Evolutionary conservation across 2,329 filamentous ascomycete genomes (phyloP).

Genomic region (Pyrenophora graminea): DNA sequence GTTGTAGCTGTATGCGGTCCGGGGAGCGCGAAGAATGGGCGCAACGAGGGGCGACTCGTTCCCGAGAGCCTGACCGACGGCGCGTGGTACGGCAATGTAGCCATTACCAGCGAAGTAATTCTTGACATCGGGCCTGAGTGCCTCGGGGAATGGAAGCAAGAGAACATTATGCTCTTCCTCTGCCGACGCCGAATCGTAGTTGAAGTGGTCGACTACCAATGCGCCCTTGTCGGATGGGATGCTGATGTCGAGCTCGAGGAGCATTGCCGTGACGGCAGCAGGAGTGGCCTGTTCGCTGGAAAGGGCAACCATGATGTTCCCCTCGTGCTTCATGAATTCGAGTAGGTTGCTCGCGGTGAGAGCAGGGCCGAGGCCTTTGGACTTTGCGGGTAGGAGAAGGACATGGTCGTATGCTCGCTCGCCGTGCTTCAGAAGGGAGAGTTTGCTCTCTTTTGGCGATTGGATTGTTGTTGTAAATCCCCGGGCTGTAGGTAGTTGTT

Average conservation of each 20-base stretch:
- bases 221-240: slow-evolving; percentile 85
- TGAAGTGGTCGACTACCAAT: slow-evolving; percentile 92
- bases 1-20: slow-evolving; percentile 91
- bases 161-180: slow-evolving; percentile 87
- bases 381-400: slow-evolving; percentile 82
- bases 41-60: slow-evolving; percentile 73
- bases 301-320: slow-evolving; percentile 87
- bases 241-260: slow-evolving; percentile 85
- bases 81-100: slow-evolving; percentile 78
- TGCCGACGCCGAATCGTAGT: slow-evolving; percentile 78
- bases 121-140: slow-evolving; percentile 70
- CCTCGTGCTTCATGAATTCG: slow-evolving; percentile 87
- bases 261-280: slow-evolving; percentile 73
- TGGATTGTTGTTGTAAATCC: slow-evolving; percentile 82
- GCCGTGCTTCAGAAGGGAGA: slow-evolving; percentile 82
- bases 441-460: slow-evolving; percentile 57
- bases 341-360: slow-evolving; percentile 84
- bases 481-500: slow-evolving; percentile 61
- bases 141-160: slow-evolving; percentile 70
- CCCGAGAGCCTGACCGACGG: slow-evolving; percentile 81
- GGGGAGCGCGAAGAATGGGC: slow-evolving; percentile 79
- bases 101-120: slow-evolving; percentile 74
- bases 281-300: slow-evolving; percentile 73
- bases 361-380: slow-evolving; percentile 89
- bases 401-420: slow-evolving; percentile 91